These are phyloP conservation scores for Casuarina glauca DNA, from an alignment of 306 rosid genomes.

Conservation along the genomic window DNA sequence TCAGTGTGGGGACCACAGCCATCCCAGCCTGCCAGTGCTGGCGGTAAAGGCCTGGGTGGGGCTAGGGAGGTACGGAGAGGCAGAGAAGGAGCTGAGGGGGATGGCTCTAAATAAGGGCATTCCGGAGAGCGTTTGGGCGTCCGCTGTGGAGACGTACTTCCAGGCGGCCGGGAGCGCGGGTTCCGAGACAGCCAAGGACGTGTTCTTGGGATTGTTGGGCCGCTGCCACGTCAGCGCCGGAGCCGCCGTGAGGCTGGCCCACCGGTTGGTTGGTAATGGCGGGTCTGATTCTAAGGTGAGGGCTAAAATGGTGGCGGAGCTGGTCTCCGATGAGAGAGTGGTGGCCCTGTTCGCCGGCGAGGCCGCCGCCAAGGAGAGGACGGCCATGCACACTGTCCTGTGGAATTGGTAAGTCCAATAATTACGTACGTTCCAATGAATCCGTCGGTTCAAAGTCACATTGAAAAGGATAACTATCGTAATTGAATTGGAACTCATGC, in stretches of 20 bases:
- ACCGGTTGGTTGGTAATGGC: constrained; percentile 63
- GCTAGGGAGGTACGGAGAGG: constrained; percentile 64
- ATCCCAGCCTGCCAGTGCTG: constrained; percentile 86
- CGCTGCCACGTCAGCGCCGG: constrained; percentile 85
- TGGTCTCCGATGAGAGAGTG: constrained; percentile 86
- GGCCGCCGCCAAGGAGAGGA: constrained; percentile 59
- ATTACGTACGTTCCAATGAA: background rate
- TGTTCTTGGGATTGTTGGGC: constrained; percentile 81
- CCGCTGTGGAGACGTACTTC: constrained; percentile 83
- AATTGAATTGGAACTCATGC: too few relatives aligned
- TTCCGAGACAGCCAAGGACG: constrained; percentile 87
- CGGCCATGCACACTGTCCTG: constrained; percentile 77
- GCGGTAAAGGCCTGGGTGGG: constrained; percentile 97
- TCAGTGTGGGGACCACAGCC: constrained; percentile 57
- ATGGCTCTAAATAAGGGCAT: constrained; percentile 73
- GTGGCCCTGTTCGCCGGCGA: constrained; percentile 67
- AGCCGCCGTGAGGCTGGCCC: constrained; percentile 77
- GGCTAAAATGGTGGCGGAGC: constrained; percentile 84
- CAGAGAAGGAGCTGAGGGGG: constrained; percentile 88
- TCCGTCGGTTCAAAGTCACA: too few relatives aligned
- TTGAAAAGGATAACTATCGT: too few relatives aligned
- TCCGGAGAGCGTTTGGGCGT: constrained; percentile 87
- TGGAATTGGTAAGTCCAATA: constrained; percentile 80
- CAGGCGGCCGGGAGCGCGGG: constrained; percentile 77
- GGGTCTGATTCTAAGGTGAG: constrained; percentile 39